These are phyloP conservation scores for Mrakia hoshinonis DNA, from an alignment of 768 basidiomycete genomes.

Conservation along the genomic window DNA sequence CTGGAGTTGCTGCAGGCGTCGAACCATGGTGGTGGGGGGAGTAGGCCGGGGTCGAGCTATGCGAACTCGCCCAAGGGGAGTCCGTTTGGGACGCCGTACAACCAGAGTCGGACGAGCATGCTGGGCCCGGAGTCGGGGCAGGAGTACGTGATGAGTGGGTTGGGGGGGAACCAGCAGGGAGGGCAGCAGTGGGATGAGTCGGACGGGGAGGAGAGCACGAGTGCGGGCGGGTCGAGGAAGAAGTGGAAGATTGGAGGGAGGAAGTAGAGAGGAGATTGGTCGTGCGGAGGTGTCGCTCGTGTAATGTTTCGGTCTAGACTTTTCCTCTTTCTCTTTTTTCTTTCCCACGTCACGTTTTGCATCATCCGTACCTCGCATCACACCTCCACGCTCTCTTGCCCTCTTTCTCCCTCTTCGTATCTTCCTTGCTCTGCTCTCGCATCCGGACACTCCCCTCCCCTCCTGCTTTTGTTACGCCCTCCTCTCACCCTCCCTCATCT, in stretches of 20 bases:
- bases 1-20: conserved; percentile 40
- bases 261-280: not conserved
- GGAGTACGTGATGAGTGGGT: conserved; percentile 2
- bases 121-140: not conserved
- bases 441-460: too few relatives aligned
- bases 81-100: conserved; percentile 6
- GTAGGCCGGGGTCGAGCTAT: conserved; percentile 1
- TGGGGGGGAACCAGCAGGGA: not conserved
- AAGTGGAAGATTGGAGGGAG: not conserved
- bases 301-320: too few relatives aligned
- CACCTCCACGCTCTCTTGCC: too few relatives aligned
- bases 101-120: conserved; percentile 8
- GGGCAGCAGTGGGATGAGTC: not conserved
- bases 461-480: too few relatives aligned
- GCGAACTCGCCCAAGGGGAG: conserved; percentile 10
- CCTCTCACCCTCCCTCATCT: too few relatives aligned
- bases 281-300: too few relatives aligned
- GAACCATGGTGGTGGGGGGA: not conserved
- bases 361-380: too few relatives aligned
- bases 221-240: not conserved
- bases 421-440: too few relatives aligned
- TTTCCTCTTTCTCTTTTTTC: too few relatives aligned
- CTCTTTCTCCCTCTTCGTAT: too few relatives aligned
- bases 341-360: too few relatives aligned
- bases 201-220: not conserved